A percentile compares a stretch with the other conserved stretches of the same genome.
Conservation (phyloP, 805 yeast genomes). For the Saccharomycopsis babjevae region DNA sequence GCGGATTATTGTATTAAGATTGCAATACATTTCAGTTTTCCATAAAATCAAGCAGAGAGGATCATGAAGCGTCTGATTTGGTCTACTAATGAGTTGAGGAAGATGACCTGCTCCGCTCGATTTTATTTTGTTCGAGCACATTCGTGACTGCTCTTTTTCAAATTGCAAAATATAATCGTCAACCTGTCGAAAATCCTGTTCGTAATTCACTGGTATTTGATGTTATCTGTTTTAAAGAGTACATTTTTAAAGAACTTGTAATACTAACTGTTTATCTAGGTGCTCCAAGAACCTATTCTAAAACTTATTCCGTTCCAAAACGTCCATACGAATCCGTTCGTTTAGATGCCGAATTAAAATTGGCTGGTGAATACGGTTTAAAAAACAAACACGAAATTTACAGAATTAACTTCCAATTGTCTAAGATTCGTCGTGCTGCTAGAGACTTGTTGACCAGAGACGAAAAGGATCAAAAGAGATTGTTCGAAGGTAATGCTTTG, state of each 20-base stretch:
- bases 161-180: too few relatives aligned
- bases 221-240: too few relatives aligned
- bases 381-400: conserved; percentile 99
- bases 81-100: too few relatives aligned
- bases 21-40: too few relatives aligned
- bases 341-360: conserved; percentile 97
- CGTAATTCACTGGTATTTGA: too few relatives aligned
- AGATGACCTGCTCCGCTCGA: too few relatives aligned
- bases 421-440: conserved; percentile 99
- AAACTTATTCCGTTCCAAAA: conserved; percentile 99
- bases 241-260: neutral
- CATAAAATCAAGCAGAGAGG: too few relatives aligned
- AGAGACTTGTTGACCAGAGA: conserved; percentile 99
- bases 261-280: conserved; percentile 36
- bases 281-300: conserved; percentile 99
- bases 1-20: too few relatives aligned
- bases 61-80: too few relatives aligned
- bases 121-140: too few relatives aligned
- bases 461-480: conserved; percentile 99
- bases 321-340: conserved; percentile 99
- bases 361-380: conserved; percentile 99
- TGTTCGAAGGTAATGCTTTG: conserved; percentile 99
- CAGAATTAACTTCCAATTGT: conserved; percentile 98
- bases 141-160: too few relatives aligned
- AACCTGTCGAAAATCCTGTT: too few relatives aligned